Evolutionary conservation across 257 asterid genomes (phyloP), one percentile per base, ranked within the genome.

Genomic region (Primulina eburnea): DNA sequence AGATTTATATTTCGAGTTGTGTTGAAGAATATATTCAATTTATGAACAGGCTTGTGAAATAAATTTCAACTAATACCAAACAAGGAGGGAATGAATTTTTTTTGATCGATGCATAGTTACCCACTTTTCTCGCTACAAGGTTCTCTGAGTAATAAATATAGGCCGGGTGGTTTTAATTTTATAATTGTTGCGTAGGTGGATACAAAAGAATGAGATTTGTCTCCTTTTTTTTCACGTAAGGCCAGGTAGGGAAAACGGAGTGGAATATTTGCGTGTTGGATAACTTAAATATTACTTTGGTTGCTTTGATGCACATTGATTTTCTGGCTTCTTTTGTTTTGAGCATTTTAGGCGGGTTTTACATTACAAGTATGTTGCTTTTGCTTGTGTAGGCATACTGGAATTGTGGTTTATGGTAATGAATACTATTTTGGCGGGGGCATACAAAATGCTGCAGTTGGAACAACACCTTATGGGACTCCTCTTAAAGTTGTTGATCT

Each of bases 371-470:
- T 1, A n/a, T 53, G 43, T 24, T 20, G 10, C 28, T 55, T 53
- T 24, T 8, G 33, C 37, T 53, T 56, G n/a, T 66, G 68, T 84
- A 94, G 99, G 99, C 99, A 94, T 78, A 89, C 99, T 2, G 99
- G 99, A 71, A 79, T 91, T 17, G 95, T 89, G 47, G 98, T 88
- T 57, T 94, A 91, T 73, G 97, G 92, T 64, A 77, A 76, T 60
- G 99, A 92, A 69, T 92, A 89, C 83, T 92, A 89, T 75, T 92
- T 88, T 69, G 96, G 98, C 29, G 96, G 88, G 21, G 98, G 98
- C 79, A 89, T 92, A 64, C 96, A 89, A 75, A 78, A 77, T 69
- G 87, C 81, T 61, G 85, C 84, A 1, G 97, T 68, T 63, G 99
- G 97, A 53, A 78, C 73, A 56, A 91, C 97, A 9, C 99, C 95